Conservation (phyloP, 2,329 filamentous ascomycete species). For the Trichoderma atroviride region DNA sequence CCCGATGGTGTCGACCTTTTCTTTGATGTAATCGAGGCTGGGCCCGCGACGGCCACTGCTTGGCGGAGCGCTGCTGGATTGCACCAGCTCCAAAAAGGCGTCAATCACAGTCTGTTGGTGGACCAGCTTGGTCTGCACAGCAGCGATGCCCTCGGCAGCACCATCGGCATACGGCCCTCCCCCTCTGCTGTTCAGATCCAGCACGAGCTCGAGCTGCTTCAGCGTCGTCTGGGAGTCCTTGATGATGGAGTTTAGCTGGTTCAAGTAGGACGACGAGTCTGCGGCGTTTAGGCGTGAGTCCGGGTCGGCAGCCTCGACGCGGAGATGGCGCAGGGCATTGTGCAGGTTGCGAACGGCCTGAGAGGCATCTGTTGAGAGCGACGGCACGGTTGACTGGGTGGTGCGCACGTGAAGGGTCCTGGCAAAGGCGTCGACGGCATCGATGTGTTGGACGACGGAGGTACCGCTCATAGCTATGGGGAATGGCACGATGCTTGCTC, state of each 20-base stretch:
- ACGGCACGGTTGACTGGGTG: conserved; percentile 47
- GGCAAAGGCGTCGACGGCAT: conserved; percentile 58
- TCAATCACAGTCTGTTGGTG: conserved; percentile 58
- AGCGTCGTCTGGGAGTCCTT: conserved; percentile 59
- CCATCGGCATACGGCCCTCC: conserved; percentile 37
- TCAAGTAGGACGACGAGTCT: conserved; percentile 47
- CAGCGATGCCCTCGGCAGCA: conserved; percentile 44
- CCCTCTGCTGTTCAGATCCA: conserved; percentile 50
- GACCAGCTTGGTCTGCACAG: conserved; percentile 51
- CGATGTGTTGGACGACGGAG: conserved; percentile 50
- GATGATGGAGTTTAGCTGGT: conserved; percentile 55
- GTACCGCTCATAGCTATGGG: conserved; percentile 38
- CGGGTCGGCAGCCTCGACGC: conserved; percentile 58
- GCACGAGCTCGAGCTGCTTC: conserved; percentile 55
- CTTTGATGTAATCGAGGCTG: conserved; percentile 58
- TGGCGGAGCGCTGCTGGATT: conserved; percentile 53
- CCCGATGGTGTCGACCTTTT: conserved; percentile 63
- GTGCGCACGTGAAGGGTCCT: conserved; percentile 58
- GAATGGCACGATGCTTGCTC: not conserved
- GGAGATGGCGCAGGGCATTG: conserved; percentile 59
- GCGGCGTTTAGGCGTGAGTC: conserved; percentile 57
- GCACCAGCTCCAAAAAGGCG: conserved; percentile 60
- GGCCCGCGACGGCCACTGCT: conserved; percentile 40
- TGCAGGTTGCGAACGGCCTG: conserved; percentile 56
- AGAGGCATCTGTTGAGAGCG: conserved; percentile 54